Percentiles rank a stretch among this genome's conserved stretches.
phyloP scores from a whole-genome alignment of 495 filamentous ascomycete species.

The Penicillium egyptiacum region DNA sequence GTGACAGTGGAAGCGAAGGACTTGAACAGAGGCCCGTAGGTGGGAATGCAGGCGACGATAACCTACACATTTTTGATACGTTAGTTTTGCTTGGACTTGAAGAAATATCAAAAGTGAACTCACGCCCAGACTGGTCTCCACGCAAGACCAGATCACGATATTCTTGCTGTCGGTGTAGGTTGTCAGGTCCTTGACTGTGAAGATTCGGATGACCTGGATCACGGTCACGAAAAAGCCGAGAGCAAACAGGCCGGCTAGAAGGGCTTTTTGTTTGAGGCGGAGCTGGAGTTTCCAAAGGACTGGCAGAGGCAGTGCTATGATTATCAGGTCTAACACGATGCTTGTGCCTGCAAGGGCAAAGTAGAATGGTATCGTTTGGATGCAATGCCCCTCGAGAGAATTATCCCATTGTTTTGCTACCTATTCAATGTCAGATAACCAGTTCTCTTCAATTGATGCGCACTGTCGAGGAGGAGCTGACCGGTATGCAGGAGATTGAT shows the following conservation, averaged over 20 bases:
- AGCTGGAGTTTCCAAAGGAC: conserved; percentile 44
- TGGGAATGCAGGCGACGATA: conserved; percentile 50
- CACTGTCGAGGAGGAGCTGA: conserved; percentile 11
- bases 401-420: conserved; percentile 49
- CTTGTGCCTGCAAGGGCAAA: conserved; percentile 28
- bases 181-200: conserved; percentile 43
- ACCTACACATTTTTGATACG: conserved; percentile 25
- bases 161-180: conserved; percentile 47
- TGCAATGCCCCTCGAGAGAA: conserved; percentile 40
- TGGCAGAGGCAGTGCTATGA: conserved; percentile 52
- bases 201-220: conserved; percentile 56
- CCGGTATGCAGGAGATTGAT: conserved; percentile 40
- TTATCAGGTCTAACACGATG: conserved; percentile 49
- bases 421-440: conserved; percentile 15
- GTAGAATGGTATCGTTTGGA: conserved; percentile 45
- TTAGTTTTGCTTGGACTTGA: background rate
- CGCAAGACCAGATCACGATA: conserved; percentile 51
- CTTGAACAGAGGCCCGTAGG: conserved; percentile 51
- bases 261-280: conserved; percentile 28
- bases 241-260: conserved; percentile 48
- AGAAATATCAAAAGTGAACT: background rate
- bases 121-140: conserved; percentile 52
- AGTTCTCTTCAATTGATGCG: background rate
- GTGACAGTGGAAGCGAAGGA: conserved; percentile 31
- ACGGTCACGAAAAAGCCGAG: conserved; percentile 55